Evolutionary conservation across 768 basidiomycete species (phyloP), one percentile per base, ranked within the genome.

Genomic region (Termitomyces sp.): DNA sequence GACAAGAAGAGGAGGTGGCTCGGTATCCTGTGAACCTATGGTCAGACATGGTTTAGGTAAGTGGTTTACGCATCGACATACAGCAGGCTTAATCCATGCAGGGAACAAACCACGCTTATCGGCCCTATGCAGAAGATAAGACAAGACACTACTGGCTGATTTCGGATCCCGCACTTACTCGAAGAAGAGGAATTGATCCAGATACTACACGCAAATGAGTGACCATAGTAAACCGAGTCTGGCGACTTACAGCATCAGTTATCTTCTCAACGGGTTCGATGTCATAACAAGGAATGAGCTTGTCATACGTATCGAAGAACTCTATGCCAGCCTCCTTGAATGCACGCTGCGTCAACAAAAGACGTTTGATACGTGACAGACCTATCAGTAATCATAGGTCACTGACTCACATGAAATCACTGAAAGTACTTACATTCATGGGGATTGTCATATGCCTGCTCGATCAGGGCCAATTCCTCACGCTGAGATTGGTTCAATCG

Each of bases 191-290:
- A 97, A 98, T 76, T 98, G 96, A 69, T 98, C 96, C 43, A 98
- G 85, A 72, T 98, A 98, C 83, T 91, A 64, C 4, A 59, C 60
- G 31, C 40, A 60, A 34, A 63, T 65, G 66, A 57, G 71, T 59
- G 34, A 55, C 49, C 29, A 56, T 12, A 53, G 36, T 43, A 31
- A 54, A 34, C 8, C 47, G 8, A 38, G 47, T 56, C 50, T 5
- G 46, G 25, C 2, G 15, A 81, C 88, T 71, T 65, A 91, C 88
- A 40, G 97, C 97, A 74, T 98, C 97, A 32, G 97, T 98, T 66
- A 99, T 98, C 86, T 99, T 99, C 81, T 99, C 97, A 15, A 99
- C 94, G 0, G 97, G 97, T 72, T 99, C 97, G 64, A 99, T 98
- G 69, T 98, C 96, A 72, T 99, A 98, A 71, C 95, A 98, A 31